Conservation (phyloP, 164 flowering plant genomes). For the Cinnamomum chago region DNA sequence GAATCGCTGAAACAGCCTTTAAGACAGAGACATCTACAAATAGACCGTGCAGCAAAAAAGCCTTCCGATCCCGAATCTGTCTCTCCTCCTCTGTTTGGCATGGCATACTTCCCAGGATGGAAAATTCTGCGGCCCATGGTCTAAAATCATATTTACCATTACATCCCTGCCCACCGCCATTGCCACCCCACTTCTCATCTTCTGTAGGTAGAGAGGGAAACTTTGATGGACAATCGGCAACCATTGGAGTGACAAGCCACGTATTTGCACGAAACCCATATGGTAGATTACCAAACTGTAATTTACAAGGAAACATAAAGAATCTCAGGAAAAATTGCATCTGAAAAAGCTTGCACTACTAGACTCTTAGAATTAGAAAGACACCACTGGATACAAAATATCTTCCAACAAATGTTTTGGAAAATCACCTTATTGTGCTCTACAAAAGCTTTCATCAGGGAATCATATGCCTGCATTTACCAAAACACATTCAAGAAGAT, state of each 20-base stretch:
- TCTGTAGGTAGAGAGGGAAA: constrained; percentile 67
- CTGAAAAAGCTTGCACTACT: not conserved
- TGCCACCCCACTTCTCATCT: constrained; percentile 96
- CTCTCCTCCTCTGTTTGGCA: constrained; percentile 96
- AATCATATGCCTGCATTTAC: constrained; percentile 79
- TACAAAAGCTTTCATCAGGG: constrained; percentile 79
- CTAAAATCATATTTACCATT: constrained; percentile 52
- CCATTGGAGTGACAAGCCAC: constrained; percentile 78
- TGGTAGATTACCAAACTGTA: constrained; percentile 97
- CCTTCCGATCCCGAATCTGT: constrained; percentile 79
- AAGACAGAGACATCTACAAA: constrained; percentile 73
- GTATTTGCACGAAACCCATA: constrained; percentile 94
- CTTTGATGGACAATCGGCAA: constrained; percentile 50
- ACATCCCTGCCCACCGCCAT: constrained; percentile 89
- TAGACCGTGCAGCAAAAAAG: constrained; percentile 78
- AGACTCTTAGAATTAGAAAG: not conserved
- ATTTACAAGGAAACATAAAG: not conserved
- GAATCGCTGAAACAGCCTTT: constrained; percentile 69
- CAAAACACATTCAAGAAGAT: constrained; percentile 9
- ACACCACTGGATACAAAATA: not conserved
- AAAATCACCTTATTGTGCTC: constrained; percentile 85
- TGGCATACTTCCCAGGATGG: constrained; percentile 69
- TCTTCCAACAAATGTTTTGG: not conserved
- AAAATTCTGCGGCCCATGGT: constrained; percentile 89
- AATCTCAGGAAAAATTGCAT: not conserved